These are phyloP conservation scores for Aspergillus sp. DNA, from an alignment of 2,329 filamentous ascomycete species.

Conservation along the genomic window DNA sequence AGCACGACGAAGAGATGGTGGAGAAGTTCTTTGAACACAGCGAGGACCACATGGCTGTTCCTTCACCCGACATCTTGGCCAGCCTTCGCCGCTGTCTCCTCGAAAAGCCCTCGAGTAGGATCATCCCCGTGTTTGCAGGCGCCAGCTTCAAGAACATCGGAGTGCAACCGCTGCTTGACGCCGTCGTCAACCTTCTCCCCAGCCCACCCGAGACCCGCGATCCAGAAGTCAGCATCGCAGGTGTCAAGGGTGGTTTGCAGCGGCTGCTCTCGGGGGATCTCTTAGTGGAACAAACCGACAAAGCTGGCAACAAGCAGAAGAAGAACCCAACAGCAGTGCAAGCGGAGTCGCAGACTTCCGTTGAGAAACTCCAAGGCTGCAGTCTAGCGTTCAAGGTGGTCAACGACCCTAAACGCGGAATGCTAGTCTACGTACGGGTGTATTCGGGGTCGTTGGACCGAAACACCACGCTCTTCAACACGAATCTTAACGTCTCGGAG, in stretches of 20 bases:
- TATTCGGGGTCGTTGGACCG: constrained; percentile 75
- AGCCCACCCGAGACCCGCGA: constrained; percentile 73
- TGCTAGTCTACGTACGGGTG: constrained; percentile 84
- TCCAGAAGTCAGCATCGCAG: constrained; percentile 63
- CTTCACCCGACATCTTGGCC: constrained; percentile 57
- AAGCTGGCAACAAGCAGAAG: constrained; percentile 33
- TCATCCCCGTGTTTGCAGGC: constrained; percentile 82
- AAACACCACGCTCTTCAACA: constrained; percentile 75
- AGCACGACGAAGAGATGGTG: constrained; percentile 79
- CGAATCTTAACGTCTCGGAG: constrained; percentile 70
- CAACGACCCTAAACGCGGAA: constrained; percentile 74
- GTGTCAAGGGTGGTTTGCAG: constrained; percentile 47
- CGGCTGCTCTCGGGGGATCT: constrained; percentile 42
- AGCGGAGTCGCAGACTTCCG: constrained; percentile 38
- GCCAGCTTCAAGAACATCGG: constrained; percentile 92
- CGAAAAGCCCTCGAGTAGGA: constrained; percentile 51
- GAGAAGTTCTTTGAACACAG: constrained; percentile 73
- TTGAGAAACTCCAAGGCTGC: constrained; percentile 60
- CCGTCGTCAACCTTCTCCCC: constrained; percentile 78
- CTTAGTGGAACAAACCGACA: constrained; percentile 26
- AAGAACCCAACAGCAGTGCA: constrained; percentile 19
- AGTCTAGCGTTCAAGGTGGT: constrained; percentile 86
- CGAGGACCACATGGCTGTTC: constrained; percentile 62
- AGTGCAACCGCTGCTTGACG: constrained; percentile 83
- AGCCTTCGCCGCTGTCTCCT: constrained; percentile 67